Conservation (phyloP, 371 early-diverging fungal genomes). For the Haplosporangium sp. region DNA sequence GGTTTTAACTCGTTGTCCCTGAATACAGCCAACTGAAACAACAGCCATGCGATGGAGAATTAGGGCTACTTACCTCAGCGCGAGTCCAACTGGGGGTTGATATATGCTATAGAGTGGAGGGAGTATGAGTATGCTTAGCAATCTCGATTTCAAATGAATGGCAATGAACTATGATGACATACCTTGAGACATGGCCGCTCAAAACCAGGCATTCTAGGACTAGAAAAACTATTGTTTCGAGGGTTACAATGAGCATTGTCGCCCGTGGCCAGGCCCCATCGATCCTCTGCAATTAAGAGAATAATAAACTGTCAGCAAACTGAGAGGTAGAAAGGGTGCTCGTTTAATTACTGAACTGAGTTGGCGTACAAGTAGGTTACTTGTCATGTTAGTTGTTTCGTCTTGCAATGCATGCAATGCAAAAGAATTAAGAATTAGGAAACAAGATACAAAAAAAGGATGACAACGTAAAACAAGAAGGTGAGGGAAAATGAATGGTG, state of each 20-base stretch:
- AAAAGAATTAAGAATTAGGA: no score
- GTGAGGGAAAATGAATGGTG: no score
- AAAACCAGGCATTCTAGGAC: conserved; percentile 39
- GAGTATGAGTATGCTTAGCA: neutral
- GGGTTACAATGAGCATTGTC: conserved; percentile 25
- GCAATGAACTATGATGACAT: neutral
- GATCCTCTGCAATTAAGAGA: conserved; percentile 7
- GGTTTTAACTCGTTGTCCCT: neutral
- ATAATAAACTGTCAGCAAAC: neutral
- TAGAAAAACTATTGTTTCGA: conserved; percentile 21
- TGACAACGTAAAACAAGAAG: no score
- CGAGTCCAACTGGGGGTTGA: conserved; percentile 15
- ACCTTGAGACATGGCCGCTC: conserved; percentile 28
- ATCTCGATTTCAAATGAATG: neutral
- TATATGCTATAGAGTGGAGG: conserved; percentile 4
- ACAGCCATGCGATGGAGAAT: neutral
- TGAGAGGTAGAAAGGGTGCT: neutral
- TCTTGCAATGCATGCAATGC: neutral
- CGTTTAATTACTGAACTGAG: neutral
- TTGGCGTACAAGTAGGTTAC: neutral
- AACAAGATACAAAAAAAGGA: neutral
- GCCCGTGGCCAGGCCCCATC: conserved; percentile 50
- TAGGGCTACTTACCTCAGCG: conserved; percentile 23
- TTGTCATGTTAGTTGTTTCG: neutral
- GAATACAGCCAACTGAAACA: neutral